Evolutionary conservation across 176 grass and related monocot species (phyloP).

Genomic region (Musa beccarii): DNA sequence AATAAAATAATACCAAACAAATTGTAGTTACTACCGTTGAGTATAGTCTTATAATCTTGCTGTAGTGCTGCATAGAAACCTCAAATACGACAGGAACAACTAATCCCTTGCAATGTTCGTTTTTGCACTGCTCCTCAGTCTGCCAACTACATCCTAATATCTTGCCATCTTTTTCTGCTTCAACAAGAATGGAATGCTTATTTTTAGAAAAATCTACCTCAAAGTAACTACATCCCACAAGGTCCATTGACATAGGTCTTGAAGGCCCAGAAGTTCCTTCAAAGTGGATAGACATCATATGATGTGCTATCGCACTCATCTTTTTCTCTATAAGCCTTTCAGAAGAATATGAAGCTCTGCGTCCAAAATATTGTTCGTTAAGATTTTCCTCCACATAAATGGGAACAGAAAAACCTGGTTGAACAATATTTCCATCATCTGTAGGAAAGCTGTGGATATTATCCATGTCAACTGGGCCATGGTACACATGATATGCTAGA

Average conservation of each 20-base stretch:
- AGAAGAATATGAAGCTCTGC: conserved; percentile 46
- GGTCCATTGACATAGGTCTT: conserved; percentile 87
- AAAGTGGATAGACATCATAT: conserved; percentile 96
- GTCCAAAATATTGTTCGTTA: conserved; percentile 80
- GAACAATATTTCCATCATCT: conserved; percentile 65
- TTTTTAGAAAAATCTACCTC: conserved; percentile 83
- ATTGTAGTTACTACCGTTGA: conserved; percentile 55
- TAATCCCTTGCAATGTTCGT: conserved; percentile 35
- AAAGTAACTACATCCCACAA: conserved; percentile 85
- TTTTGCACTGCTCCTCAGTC: conserved; percentile 1
- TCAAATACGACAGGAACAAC: conserved; percentile 91
- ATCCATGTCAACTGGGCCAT: conserved; percentile 74
- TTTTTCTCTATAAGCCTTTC: conserved; percentile 79
- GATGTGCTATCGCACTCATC: conserved; percentile 65
- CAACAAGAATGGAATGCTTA: conserved; percentile 39
- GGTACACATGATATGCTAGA: conserved; percentile 73
- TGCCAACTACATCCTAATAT: conserved; percentile 33
- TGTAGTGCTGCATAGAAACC: conserved; percentile 92
- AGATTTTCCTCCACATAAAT: conserved; percentile 83
- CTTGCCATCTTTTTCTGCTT: conserved; percentile 31
- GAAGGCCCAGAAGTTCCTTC: conserved; percentile 69
- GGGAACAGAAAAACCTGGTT: conserved; percentile 65
- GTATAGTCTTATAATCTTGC: conserved; percentile 81
- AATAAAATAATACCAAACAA: conserved; percentile 7
- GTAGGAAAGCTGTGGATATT: conserved; percentile 46